phyloP scores from a whole-genome alignment of 257 asterid species.

The Solanum appendiculatum region DNA sequence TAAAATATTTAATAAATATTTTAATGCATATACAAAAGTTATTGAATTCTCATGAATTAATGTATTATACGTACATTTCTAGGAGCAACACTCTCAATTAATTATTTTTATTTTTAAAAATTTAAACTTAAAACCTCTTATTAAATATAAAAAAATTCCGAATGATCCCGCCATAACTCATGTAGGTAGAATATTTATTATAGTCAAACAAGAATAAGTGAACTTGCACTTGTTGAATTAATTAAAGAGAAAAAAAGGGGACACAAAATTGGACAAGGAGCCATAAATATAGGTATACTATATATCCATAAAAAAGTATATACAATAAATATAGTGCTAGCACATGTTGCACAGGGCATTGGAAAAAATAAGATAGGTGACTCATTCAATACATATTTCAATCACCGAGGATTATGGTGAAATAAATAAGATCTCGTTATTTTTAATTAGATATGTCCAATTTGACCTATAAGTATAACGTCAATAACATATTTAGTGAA shows the following conservation, averaged over 20 bases:
- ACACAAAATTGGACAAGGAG: neutral
- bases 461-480: rapidly evolving
- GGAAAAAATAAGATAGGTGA: neutral
- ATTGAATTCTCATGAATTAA: neutral
- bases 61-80: neutral
- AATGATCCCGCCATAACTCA: rapidly evolving
- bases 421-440: neutral
- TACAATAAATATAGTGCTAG: neutral
- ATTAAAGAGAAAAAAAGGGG: neutral
- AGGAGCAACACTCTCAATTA: neutral
- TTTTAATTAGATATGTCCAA: neutral
- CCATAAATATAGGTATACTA: neutral
- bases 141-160: too few relatives aligned
- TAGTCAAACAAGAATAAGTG: neutral
- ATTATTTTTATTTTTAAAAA: neutral
- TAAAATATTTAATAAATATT: neutral
- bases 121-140: too few relatives aligned
- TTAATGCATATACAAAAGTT: neutral
- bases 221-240: neutral
- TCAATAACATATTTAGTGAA: too few relatives aligned
- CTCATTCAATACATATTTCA: neutral
- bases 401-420: rapidly evolving
- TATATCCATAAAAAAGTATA: neutral
- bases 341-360: neutral
- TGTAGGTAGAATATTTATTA: neutral